A percentile compares a stretch with the other conserved stretches of the same genome.
These are phyloP conservation scores for Globisporangium echinulatum DNA, from an alignment of 352 stramenopile genomes.

Conservation along the genomic window DNA sequence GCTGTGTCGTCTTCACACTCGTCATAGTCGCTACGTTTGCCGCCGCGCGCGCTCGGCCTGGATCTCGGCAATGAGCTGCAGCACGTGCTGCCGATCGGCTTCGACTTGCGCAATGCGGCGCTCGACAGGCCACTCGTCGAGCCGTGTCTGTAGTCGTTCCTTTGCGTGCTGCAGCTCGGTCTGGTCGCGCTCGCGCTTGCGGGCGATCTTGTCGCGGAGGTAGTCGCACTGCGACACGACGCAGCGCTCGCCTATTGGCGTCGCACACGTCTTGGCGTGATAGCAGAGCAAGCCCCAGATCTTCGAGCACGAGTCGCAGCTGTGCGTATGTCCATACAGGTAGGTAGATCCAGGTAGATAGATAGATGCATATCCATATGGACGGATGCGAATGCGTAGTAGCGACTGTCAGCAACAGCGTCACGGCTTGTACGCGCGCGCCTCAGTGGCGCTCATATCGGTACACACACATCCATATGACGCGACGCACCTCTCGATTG, in stretches of 20 bases:
- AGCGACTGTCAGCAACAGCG: background rate
- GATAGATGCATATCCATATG: too few relatives aligned
- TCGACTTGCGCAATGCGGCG: slow-evolving; percentile 78
- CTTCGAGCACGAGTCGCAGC: slow-evolving; percentile 75
- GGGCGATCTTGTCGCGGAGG: slow-evolving; percentile 77
- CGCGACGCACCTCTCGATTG: slow-evolving; percentile 64
- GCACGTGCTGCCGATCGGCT: slow-evolving; percentile 59
- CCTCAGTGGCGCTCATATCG: background rate
- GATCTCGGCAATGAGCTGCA: slow-evolving; percentile 74
- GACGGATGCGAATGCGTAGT: too few relatives aligned
- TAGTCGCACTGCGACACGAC: slow-evolving; percentile 85
- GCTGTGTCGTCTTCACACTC: too few relatives aligned
- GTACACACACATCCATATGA: background rate
- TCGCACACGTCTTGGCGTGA: slow-evolving; percentile 71
- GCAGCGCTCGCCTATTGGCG: slow-evolving; percentile 47
- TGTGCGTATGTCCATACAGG: slow-evolving; percentile 11
- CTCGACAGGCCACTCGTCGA: slow-evolving; percentile 73
- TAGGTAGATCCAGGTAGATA: too few relatives aligned
- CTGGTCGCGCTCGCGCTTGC: slow-evolving; percentile 58
- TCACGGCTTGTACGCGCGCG: background rate
- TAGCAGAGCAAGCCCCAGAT: slow-evolving; percentile 86
- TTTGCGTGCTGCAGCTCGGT: slow-evolving; percentile 52
- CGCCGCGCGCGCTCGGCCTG: slow-evolving; percentile 46
- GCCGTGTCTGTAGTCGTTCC: slow-evolving; percentile 33
- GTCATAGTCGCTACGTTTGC: slow-evolving; percentile 11